Base-by-base conservation (phyloP, 31 red algal species). In the Bonnemaisonia californica region DNA sequence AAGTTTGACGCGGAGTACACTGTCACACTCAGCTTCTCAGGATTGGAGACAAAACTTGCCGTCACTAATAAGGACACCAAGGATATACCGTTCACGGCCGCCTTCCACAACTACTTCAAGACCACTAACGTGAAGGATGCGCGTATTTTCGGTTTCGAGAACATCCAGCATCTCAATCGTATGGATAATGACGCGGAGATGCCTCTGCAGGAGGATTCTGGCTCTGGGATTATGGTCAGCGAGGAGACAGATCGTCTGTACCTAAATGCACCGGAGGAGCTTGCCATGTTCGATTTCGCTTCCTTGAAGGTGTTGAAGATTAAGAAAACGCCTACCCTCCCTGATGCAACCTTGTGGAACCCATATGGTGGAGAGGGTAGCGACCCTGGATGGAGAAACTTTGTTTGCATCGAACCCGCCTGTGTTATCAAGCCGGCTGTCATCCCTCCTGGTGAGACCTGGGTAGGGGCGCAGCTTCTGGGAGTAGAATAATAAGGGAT, bases 21-120 rank as follows among this genome's bases (percentile, higher is more conserved):
- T 2, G 89, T 99, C 21, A 96, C 89, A 42, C 88, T 99, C 47
- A 91, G 83, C 59, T 66, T 80, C 11, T 45, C 60, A 4, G 97
- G 97, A 0, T 76, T 99, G 5, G 85, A 95, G 62, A 93, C 89
- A 39, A 86, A 83, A 57, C 88, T 99, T 47, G 18, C 85, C 32
- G 86, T 99, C 27, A 87, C 66, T 29, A 99, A 99, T 73, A 87
- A 57, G 19, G 97, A 84, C 48, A 72, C 82, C 21, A 79, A 89
- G 34, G 70, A 76, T 11, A 76, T 99, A 55, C 38, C 63, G 3
- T 99, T 99, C 57, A 99, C 97, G 2, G 76, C 76, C 38, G 93
- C 93, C 37, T 92, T 99, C 42, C 97, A 99, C 77, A 99, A 99
- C 82, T 99, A 99, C 63, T 89, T 99, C 57, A 69, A 77, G 62